These are phyloP conservation scores for Botrytis sinoallii DNA, from an alignment of 2,329 filamentous ascomycete genomes.

Conservation along the genomic window DNA sequence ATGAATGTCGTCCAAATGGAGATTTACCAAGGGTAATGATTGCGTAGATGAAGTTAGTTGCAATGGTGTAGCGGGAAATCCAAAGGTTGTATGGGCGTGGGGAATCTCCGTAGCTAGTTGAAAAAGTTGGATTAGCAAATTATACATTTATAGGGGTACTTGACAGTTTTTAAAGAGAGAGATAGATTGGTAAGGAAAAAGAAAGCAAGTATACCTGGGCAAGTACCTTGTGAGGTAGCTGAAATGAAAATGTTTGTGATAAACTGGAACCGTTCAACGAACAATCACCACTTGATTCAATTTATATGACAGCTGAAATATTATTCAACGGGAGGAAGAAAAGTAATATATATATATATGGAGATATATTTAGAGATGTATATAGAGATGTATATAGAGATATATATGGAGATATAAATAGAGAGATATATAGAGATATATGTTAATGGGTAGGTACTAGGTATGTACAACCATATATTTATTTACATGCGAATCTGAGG, in stretches of 20 bases:
- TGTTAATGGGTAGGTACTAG: not conserved
- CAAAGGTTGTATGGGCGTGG: not conserved
- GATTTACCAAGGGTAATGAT: not conserved
- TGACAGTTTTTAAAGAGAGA: not conserved
- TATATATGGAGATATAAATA: too few species aligned
- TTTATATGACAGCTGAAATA: not conserved
- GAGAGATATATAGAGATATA: not conserved
- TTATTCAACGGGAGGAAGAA: not conserved
- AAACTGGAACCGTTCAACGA: not conserved
- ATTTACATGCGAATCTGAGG: not conserved
- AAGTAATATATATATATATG: not conserved
- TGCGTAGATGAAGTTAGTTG: not conserved
- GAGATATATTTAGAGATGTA: not conserved
- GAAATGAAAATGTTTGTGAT: not conserved
- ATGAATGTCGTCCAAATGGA: not conserved
- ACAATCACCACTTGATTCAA: not conserved
- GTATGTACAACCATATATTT: not conserved
- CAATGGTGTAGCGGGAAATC: not conserved
- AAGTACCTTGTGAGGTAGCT: not conserved
- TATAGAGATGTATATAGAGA: not conserved
- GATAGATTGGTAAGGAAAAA: slow-evolving; percentile 6
- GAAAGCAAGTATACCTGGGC: not conserved
- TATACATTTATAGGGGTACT: not conserved
- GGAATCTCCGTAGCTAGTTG: slow-evolving; percentile 3
- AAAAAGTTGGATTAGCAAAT: not conserved